Conservation (phyloP, 768 basidiomycete genomes). For the Termitomyces sp. region DNA sequence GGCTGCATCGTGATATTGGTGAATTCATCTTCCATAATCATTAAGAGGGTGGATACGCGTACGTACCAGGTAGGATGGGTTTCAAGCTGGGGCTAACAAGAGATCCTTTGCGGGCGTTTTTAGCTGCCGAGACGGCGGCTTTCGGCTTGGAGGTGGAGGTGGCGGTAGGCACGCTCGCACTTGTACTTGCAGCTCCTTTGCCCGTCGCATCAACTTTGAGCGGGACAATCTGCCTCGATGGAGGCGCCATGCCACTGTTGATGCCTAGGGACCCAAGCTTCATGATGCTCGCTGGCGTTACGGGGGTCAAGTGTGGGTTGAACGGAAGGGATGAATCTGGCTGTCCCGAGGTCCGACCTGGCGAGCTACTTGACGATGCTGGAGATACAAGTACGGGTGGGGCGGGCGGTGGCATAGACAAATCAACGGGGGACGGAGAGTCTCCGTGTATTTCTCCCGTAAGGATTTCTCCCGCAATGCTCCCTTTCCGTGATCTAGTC, state of each 20-base stretch:
- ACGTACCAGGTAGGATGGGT: conserved; percentile 68
- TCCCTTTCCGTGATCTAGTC: conserved; percentile 35
- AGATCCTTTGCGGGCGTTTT: conserved; percentile 24
- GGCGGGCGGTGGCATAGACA: conserved; percentile 86
- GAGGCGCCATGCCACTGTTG: conserved; percentile 36
- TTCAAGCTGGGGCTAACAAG: conserved; percentile 56
- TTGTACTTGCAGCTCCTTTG: conserved; percentile 12
- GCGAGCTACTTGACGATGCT: conserved; percentile 4
- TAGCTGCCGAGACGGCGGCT: conserved; percentile 11
- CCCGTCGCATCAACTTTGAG: conserved; percentile 14
- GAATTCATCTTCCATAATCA: neutral
- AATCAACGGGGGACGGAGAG: conserved; percentile 83
- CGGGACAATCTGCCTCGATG: conserved; percentile 14
- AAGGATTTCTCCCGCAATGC: conserved; percentile 28
- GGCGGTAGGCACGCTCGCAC: conserved; percentile 16
- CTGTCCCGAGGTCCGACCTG: neutral
- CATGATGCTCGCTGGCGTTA: conserved; percentile 92
- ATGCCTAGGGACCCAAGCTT: conserved; percentile 68
- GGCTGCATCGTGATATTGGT: conserved; percentile 12
- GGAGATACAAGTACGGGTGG: conserved; percentile 24
- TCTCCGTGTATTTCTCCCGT: conserved; percentile 39
- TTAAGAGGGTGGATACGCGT: conserved; percentile 15
- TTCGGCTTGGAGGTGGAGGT: conserved; percentile 19
- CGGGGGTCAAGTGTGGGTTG: conserved; percentile 51
- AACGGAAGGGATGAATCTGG: conserved; percentile 14